These are phyloP conservation scores for Didymella glomerata DNA, from an alignment of 2,329 filamentous ascomycete species.

Conservation along the genomic window DNA sequence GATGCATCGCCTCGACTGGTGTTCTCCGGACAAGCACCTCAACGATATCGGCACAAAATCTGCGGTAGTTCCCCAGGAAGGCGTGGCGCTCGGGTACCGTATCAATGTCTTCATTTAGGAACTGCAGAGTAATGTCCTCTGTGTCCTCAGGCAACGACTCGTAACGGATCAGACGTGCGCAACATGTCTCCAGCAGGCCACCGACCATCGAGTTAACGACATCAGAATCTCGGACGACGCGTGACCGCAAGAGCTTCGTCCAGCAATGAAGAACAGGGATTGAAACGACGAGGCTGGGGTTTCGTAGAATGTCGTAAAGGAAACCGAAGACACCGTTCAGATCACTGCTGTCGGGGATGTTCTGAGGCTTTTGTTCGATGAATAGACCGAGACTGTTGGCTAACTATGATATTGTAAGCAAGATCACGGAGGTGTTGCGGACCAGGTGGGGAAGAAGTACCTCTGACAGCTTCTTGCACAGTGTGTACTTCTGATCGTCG, in stretches of 20 bases:
- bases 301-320: slow-evolving; percentile 79
- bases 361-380: slow-evolving; percentile 77
- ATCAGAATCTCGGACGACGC: slow-evolving; percentile 71
- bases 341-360: slow-evolving; percentile 71
- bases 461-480: slow-evolving; percentile 94
- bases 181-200: slow-evolving; percentile 82
- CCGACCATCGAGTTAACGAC: slow-evolving; percentile 71
- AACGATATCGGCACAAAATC: slow-evolving; percentile 87
- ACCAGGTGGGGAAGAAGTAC: slow-evolving; percentile 56
- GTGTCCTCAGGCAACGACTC: slow-evolving; percentile 85
- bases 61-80: slow-evolving; percentile 92
- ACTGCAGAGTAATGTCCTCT: slow-evolving; percentile 79
- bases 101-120: slow-evolving; percentile 92
- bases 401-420: slow-evolving; percentile 63
- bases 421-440: slow-evolving; percentile 15
- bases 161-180: slow-evolving; percentile 83
- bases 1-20: slow-evolving; percentile 82
- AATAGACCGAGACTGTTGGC: slow-evolving; percentile 85
- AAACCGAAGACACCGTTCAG: slow-evolving; percentile 80
- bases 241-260: slow-evolving; percentile 80
- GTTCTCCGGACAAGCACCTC: slow-evolving; percentile 85
- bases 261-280: slow-evolving; percentile 92
- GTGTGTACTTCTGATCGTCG: slow-evolving; percentile 89
- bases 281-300: slow-evolving; percentile 88
- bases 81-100: slow-evolving; percentile 92